phyloP scores from a whole-genome alignment of 176 grass and related monocot genomes.

The bread wheat (Triticum aestivum) region DNA sequence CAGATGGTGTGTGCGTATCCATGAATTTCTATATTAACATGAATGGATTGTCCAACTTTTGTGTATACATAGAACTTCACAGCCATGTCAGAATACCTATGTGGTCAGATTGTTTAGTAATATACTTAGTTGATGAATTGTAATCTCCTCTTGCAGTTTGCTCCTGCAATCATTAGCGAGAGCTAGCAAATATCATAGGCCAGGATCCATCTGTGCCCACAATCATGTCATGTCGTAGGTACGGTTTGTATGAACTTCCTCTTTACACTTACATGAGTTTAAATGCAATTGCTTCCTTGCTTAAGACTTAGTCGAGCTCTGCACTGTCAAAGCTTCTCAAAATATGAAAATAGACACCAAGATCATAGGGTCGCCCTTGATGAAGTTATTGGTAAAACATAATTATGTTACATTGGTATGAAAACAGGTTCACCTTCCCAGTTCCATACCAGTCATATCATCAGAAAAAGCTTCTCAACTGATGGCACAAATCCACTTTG shows the following conservation, averaged over 20 bases:
- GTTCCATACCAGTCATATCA: not conserved
- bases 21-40: too few relatives aligned
- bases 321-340: not conserved
- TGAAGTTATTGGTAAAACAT: not conserved
- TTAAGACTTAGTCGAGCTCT: not conserved
- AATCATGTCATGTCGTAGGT: not conserved
- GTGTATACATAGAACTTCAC: too few relatives aligned
- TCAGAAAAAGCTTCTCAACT: not conserved
- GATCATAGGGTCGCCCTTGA: not conserved
- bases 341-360: not conserved
- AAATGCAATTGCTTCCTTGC: not conserved
- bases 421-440: not conserved
- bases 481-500: not conserved
- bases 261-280: not conserved
- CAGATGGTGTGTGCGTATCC: too few relatives aligned
- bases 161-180: too few relatives aligned
- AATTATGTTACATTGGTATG: not conserved
- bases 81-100: too few relatives aligned
- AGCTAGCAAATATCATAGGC: too few relatives aligned
- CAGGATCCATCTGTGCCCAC: not conserved
- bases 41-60: too few relatives aligned
- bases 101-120: too few relatives aligned
- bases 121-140: too few relatives aligned
- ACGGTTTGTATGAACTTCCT: not conserved
- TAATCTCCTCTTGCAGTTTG: too few relatives aligned